phyloP scores from a whole-genome alignment of 169 alveolate genomes.

The Plasmodium knowlesi region DNA sequence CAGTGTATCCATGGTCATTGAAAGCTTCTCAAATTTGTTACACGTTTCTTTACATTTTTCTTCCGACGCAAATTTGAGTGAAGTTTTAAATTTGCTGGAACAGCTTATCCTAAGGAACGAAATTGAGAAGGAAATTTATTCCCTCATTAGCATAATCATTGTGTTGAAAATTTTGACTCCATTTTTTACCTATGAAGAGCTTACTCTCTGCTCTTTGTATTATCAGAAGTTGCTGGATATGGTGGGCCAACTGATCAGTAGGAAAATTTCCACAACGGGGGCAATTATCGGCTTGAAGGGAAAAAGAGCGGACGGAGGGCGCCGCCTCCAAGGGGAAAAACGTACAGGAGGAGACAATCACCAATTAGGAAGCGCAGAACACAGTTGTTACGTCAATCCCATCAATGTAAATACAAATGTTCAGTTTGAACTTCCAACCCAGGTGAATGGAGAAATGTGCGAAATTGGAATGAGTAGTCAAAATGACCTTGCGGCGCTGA shows the following conservation, averaged over 20 bases:
- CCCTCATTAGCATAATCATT: slow-evolving; percentile 36
- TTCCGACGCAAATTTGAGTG: slow-evolving; percentile 37
- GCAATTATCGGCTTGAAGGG: not conserved
- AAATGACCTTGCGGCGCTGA: not conserved
- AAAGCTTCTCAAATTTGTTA: slow-evolving; percentile 32
- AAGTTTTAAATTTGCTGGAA: slow-evolving; percentile 23
- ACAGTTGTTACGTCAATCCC: not conserved
- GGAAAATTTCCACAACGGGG: not conserved
- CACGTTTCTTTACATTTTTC: slow-evolving; percentile 37
- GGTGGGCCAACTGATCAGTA: not conserved
- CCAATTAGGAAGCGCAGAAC: not conserved
- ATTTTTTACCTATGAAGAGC: slow-evolving; percentile 47
- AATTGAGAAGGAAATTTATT: slow-evolving; percentile 57
- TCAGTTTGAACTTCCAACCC: not conserved
- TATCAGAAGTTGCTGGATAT: slow-evolving; percentile 13
- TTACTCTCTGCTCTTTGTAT: slow-evolving; percentile 23
- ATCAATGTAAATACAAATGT: not conserved
- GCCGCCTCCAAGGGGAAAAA: not conserved
- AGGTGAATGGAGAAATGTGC: not conserved
- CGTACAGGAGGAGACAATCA: not conserved
- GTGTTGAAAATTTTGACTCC: slow-evolving; percentile 53
- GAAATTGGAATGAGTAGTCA: not conserved
- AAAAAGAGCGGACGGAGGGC: not conserved
- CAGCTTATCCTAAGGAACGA: slow-evolving; percentile 27
- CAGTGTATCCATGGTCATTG: slow-evolving; percentile 4